Evolutionary conservation across 352 stramenopile species (phyloP).

Genomic region (Pythium folliculosum): DNA sequence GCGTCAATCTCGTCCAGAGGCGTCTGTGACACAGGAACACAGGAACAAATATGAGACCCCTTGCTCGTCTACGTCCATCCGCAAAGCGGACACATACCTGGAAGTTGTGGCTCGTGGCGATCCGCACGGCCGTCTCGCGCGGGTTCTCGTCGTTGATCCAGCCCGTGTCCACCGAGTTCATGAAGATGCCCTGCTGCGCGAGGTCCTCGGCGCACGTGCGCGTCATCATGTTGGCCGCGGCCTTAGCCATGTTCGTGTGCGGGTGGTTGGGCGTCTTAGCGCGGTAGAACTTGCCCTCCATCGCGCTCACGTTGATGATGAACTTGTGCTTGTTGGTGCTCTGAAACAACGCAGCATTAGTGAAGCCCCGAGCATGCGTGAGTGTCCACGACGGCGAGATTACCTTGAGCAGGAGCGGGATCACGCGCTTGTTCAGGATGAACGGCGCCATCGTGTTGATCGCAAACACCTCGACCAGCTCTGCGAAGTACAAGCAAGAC

Average conservation of each 20-base stretch:
- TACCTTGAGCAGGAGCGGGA: slow-evolving; percentile 51
- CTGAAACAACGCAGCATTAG: slow-evolving; percentile 12
- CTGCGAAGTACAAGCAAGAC: no score
- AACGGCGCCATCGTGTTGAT: slow-evolving; percentile 98
- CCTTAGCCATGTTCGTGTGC: slow-evolving; percentile 99
- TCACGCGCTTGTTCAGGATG: slow-evolving; percentile 94
- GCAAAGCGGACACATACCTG: slow-evolving; percentile 31
- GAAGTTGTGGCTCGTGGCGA: slow-evolving; percentile 92
- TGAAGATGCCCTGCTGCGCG: slow-evolving; percentile 94
- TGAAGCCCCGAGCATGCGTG: background rate
- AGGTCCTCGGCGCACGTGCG: slow-evolving; percentile 94
- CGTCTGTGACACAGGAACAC: slow-evolving; percentile 92
- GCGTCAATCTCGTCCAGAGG: slow-evolving; percentile 98
- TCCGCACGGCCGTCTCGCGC: slow-evolving; percentile 90
- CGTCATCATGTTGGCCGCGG: slow-evolving; percentile 98
- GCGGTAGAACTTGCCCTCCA: slow-evolving; percentile 98
- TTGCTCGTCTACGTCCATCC: background rate
- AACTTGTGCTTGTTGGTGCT: slow-evolving; percentile 90
- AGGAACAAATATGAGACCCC: background rate
- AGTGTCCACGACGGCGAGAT: background rate
- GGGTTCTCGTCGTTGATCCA: slow-evolving; percentile 99
- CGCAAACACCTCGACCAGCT: slow-evolving; percentile 82
- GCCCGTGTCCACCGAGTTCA: slow-evolving; percentile 97
- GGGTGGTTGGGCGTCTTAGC: slow-evolving; percentile 97
- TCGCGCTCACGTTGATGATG: slow-evolving; percentile 97